phyloP scores from a whole-genome alignment of 768 basidiomycete genomes.

The Cyclocybe aegerita region DNA sequence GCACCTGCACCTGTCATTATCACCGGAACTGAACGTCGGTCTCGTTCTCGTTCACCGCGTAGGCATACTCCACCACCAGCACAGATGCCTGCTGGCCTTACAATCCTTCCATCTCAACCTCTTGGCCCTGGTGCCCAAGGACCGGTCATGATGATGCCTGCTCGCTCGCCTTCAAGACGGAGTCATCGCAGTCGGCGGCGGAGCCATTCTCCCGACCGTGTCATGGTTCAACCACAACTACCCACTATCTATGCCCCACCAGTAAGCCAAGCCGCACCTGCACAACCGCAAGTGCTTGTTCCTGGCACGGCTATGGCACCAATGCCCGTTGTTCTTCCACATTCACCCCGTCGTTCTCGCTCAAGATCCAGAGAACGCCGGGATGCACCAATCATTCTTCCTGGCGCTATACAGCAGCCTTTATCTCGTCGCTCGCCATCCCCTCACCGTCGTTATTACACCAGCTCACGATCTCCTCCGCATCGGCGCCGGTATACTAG shows the following conservation, averaged over 20 bases:
- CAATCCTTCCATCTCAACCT: conserved; percentile 17
- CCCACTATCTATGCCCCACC: conserved; percentile 12
- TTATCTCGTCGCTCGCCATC: neutral
- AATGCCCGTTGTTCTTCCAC: conserved; percentile 1
- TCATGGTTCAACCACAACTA: conserved; percentile 11
- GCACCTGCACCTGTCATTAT: conserved; percentile 21
- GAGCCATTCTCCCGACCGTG: conserved; percentile 4
- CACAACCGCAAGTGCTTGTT: conserved; percentile 7
- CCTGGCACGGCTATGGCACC: conserved; percentile 5
- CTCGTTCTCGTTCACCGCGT: conserved; percentile 20
- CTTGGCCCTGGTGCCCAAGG: conserved; percentile 4
- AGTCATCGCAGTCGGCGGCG: conserved; percentile 5
- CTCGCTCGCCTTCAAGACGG: neutral
- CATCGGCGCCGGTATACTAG: neutral
- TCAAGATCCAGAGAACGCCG: neutral
- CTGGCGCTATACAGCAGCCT: neutral
- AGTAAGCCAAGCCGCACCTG: conserved; percentile 4
- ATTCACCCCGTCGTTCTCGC: neutral
- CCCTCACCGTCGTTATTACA: conserved; percentile 1
- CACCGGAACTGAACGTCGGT: conserved; percentile 17
- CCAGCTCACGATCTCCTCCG: conserved; percentile 9
- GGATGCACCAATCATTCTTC: conserved; percentile 3
- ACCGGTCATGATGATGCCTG: conserved; percentile 14
- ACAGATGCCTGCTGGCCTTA: conserved; percentile 11
- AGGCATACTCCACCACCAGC: conserved; percentile 9